Evolutionary conservation across 805 yeast genomes (phyloP).

Genomic region (Pichia rugopelliculosa): DNA sequence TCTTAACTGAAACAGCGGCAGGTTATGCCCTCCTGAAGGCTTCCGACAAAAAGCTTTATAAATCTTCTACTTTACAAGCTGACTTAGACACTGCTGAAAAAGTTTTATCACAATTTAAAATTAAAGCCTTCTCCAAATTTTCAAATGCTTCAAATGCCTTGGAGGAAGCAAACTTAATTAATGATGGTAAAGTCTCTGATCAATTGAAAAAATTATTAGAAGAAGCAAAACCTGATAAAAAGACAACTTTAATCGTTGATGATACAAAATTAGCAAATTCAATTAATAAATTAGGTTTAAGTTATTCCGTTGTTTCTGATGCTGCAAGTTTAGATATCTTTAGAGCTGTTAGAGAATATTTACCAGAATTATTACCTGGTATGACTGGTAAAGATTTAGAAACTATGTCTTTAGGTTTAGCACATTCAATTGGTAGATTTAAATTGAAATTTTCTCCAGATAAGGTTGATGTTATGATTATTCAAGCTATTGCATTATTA

Average conservation of each 20-base stretch:
- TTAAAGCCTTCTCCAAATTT: conserved; percentile 93
- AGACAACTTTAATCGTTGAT: conserved; percentile 80
- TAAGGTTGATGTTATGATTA: conserved; percentile 98
- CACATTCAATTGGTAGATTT: conserved; percentile 98
- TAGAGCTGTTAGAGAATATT: conserved; percentile 90
- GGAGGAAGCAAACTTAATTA: conserved; percentile 86
- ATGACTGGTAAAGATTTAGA: conserved; percentile 74
- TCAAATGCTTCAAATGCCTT: conserved; percentile 91
- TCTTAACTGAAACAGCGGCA: conserved; percentile 96
- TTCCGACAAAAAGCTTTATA: conserved; percentile 93
- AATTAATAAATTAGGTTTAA: conserved; percentile 87
- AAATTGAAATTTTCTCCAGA: conserved; percentile 96
- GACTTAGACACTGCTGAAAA: conserved; percentile 79
- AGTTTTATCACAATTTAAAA: conserved; percentile 84
- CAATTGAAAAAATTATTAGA: conserved; percentile 72
- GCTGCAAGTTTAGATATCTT: conserved; percentile 90
- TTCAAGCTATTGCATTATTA: conserved; percentile 94
- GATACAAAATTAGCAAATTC: conserved; percentile 96
- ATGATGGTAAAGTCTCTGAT: conserved; percentile 89
- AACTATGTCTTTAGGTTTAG: conserved; percentile 96
- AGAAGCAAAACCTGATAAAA: conserved; percentile 72
- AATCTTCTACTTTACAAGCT: conserved; percentile 62
- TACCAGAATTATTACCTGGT: conserved; percentile 93
- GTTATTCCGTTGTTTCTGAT: conserved; percentile 85
- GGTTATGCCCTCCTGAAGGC: conserved; percentile 98